These are phyloP conservation scores for Dacryopinax primogenitus DNA, from an alignment of 768 basidiomycete species.

Conservation along the genomic window DNA sequence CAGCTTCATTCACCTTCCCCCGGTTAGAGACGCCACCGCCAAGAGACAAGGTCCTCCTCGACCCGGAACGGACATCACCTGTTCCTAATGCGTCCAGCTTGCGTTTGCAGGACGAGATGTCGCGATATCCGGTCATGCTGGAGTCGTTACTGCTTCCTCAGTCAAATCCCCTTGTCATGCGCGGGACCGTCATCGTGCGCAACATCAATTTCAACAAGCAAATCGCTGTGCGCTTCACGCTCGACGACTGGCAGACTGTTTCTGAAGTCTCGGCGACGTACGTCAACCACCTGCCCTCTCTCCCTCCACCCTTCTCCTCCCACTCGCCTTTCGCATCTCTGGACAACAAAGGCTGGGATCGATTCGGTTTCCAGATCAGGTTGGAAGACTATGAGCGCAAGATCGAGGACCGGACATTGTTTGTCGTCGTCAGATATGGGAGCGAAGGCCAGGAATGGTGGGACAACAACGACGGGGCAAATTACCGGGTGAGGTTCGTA, in stretches of 20 bases:
- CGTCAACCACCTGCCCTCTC: constrained; percentile 29
- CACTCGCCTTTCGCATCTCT: not conserved
- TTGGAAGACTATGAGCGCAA: constrained; percentile 61
- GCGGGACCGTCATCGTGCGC: constrained; percentile 64
- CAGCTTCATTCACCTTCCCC: not conserved
- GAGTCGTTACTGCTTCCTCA: constrained; percentile 32
- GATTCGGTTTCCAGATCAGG: constrained; percentile 62
- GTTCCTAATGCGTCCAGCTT: not conserved
- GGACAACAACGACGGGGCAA: constrained; percentile 76
- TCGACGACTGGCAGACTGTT: constrained; percentile 93
- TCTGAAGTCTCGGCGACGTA: constrained; percentile 78
- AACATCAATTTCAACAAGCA: constrained; percentile 82
- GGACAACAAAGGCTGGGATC: constrained; percentile 38
- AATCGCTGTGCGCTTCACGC: constrained; percentile 80
- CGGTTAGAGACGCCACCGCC: not conserved
- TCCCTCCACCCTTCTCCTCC: not conserved
- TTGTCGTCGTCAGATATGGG: constrained; percentile 55
- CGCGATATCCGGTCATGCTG: constrained; percentile 29
- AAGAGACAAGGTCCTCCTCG: constrained; percentile 1
- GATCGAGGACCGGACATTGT: constrained; percentile 67
- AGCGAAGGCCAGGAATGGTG: constrained; percentile 66
- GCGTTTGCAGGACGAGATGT: not conserved
- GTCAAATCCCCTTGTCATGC: constrained; percentile 35
- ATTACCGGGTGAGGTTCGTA: constrained; percentile 65
- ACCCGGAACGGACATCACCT: not conserved